phyloP scores from a whole-genome alignment of 192 early-diverging fungal genomes.

The Coemansia sp. region DNA sequence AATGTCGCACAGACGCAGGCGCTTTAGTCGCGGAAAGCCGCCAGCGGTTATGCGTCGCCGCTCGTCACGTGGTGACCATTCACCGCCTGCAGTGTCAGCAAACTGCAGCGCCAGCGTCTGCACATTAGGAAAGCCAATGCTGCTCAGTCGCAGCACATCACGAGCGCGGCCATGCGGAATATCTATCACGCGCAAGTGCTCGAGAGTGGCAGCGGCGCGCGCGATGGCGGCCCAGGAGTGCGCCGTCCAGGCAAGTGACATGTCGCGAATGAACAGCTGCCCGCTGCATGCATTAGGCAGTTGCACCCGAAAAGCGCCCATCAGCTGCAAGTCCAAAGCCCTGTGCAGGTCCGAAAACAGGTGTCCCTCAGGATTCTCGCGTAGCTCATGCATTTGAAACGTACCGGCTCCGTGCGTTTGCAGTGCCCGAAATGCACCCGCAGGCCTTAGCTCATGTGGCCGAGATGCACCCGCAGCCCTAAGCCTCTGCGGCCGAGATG shows the following conservation, averaged over 20 bases:
- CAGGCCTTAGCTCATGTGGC: no score
- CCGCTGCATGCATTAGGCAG: neutral
- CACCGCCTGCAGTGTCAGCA: neutral
- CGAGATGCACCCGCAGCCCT: no score
- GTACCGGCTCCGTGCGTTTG: no score
- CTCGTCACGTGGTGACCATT: neutral
- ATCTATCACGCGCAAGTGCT: slow-evolving; percentile 4
- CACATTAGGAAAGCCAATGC: slow-evolving; percentile 5
- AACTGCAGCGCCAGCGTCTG: neutral
- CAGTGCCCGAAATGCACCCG: no score
- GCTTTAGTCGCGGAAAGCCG: slow-evolving; percentile 8
- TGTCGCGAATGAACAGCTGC: neutral
- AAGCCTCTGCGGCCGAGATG: no score
- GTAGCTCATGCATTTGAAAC: no score
- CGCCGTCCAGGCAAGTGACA: neutral
- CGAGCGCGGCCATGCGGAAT: slow-evolving; percentile 6
- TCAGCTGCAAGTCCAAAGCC: neutral
- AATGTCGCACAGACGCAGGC: neutral
- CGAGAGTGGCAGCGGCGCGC: neutral
- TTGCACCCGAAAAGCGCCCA: neutral
- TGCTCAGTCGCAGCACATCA: slow-evolving; percentile 10
- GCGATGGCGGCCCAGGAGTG: neutral
- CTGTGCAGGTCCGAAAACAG: no score
- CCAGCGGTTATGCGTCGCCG: neutral
- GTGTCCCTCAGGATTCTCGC: no score